Evolutionary conservation across 2,329 filamentous ascomycete species (phyloP).

Genomic region (Cordyceps militaris): DNA sequence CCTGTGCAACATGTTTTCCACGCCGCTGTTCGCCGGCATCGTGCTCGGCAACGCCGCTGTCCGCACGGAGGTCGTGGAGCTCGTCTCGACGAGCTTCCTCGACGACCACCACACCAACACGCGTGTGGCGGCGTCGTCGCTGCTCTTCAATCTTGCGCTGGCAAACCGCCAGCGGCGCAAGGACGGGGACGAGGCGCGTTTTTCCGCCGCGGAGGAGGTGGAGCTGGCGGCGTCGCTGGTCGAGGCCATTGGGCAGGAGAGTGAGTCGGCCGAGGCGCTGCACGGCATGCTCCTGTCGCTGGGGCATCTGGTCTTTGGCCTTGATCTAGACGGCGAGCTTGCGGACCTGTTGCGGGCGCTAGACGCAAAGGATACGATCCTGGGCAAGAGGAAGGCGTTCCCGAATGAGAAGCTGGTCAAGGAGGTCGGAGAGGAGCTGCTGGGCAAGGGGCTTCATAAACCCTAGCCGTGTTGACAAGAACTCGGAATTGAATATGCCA

Average conservation of each 20-base stretch:
- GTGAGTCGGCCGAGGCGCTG: constrained; percentile 60
- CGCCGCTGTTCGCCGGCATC: constrained; percentile 60
- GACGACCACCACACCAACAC: constrained; percentile 68
- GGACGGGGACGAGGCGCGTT: constrained; percentile 45
- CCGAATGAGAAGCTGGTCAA: constrained; percentile 49
- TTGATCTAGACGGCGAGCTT: constrained; percentile 65
- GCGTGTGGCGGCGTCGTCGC: constrained; percentile 71
- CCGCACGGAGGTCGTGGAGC: constrained; percentile 52
- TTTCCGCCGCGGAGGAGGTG: constrained; percentile 66
- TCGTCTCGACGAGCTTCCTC: constrained; percentile 72
- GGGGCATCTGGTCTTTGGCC: constrained; percentile 68
- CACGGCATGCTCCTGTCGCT: constrained; percentile 71
- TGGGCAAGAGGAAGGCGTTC: constrained; percentile 50
- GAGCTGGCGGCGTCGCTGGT: constrained; percentile 76
- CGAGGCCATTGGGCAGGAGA: constrained; percentile 59
- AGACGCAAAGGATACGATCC: constrained; percentile 62
- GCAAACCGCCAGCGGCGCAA: constrained; percentile 61
- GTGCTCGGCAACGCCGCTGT: constrained; percentile 48
- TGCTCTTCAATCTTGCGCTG: constrained; percentile 75
- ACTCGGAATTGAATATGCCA: neutral
- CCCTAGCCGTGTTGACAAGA: constrained; percentile 16
- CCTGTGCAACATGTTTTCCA: constrained; percentile 77
- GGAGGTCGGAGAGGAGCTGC: constrained; percentile 45
- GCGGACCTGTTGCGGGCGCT: constrained; percentile 70
- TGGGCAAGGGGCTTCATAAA: constrained; percentile 43